Conservation (phyloP, 176 grass and related monocot species). For the Luzula sylvatica region DNA sequence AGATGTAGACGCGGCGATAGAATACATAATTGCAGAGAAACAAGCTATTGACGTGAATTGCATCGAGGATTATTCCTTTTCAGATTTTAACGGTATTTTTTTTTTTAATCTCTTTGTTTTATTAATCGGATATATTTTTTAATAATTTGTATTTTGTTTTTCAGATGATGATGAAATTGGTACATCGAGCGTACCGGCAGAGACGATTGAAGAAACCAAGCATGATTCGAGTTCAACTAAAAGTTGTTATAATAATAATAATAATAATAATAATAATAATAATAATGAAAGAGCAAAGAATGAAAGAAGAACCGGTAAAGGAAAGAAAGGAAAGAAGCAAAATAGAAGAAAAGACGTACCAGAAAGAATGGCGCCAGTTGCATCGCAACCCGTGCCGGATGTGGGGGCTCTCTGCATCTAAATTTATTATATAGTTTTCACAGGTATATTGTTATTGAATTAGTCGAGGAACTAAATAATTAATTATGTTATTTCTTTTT, state of each 20-base stretch:
- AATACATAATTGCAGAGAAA: slow-evolving; percentile 51
- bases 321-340: slow-evolving; percentile 22
- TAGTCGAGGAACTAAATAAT: too few relatives aligned
- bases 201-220: too few relatives aligned
- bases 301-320: slow-evolving; percentile 5
- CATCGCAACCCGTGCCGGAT: slow-evolving; percentile 8
- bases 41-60: slow-evolving; percentile 24
- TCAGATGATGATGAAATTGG: neutral
- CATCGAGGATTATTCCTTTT: slow-evolving; percentile 13
- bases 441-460: too few relatives aligned
- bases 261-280: too few relatives aligned
- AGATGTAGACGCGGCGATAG: slow-evolving; percentile 75
- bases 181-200: too few relatives aligned
- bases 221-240: too few relatives aligned
- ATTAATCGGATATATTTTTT: neutral
- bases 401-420: slow-evolving; percentile 22
- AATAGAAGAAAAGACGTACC: slow-evolving; percentile 14
- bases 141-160: neutral
- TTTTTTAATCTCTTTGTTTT: too few relatives aligned
- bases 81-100: slow-evolving; percentile 22
- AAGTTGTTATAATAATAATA: too few relatives aligned
- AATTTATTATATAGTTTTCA: neutral
- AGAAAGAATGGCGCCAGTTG: neutral
- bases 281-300: too few relatives aligned
- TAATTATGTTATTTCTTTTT: too few relatives aligned